A percentile compares a stretch with the other conserved stretches of the same genome.
Conservation (phyloP, 768 basidiomycete species). For the Lactifluus echinatus region DNA sequence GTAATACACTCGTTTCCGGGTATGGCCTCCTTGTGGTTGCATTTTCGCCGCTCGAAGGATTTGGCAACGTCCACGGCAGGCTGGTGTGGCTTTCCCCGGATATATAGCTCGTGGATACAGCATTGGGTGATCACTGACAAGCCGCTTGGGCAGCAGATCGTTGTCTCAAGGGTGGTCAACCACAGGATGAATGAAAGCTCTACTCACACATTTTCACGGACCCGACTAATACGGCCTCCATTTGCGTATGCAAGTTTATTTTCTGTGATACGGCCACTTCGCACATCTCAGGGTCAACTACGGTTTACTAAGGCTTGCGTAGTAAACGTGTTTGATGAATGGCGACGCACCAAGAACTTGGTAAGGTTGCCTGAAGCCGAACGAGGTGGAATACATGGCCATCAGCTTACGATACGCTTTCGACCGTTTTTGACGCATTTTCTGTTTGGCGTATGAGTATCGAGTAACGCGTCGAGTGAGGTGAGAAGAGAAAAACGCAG, state of each 20-base stretch:
- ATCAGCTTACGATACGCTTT: constrained; percentile 94
- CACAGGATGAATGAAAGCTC: neutral
- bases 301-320: too few relatives aligned
- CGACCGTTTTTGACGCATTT: constrained; percentile 92
- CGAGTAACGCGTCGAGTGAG: neutral
- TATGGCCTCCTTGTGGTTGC: constrained; percentile 89
- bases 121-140: constrained; percentile 96
- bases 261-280: constrained; percentile 57
- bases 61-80: constrained; percentile 83
- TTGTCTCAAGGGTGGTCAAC: neutral
- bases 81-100: constrained; percentile 67
- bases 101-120: constrained; percentile 89
- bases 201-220: constrained; percentile 84
- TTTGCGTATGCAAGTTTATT: constrained; percentile 67
- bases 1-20: constrained; percentile 75
- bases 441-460: constrained; percentile 1
- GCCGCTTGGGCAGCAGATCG: constrained; percentile 36
- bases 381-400: constrained; percentile 77
- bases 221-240: constrained; percentile 74
- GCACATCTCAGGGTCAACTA: constrained; percentile 85
- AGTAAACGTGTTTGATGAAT: constrained; percentile 6
- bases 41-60: constrained; percentile 85
- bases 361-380: constrained; percentile 90
- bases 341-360: constrained; percentile 68
- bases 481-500: neutral